Base-by-base conservation (phyloP, 257 asterid species). In the Eucommia ulmoides region DNA sequence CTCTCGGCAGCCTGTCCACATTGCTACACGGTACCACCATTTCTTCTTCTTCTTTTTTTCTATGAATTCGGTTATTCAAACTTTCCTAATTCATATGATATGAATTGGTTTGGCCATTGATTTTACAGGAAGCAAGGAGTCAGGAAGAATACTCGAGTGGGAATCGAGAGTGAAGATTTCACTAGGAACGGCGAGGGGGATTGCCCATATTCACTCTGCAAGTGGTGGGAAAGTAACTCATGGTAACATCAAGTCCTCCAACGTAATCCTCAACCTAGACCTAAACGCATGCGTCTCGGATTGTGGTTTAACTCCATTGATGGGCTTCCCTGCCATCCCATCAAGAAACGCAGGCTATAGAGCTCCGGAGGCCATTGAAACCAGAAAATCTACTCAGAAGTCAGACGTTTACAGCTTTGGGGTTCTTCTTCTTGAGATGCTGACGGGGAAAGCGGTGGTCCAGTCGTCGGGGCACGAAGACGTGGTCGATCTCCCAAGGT, bases 161-260 rank as follows among this genome's bases (percentile, higher is more conserved):
- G 81, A 67, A 54, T 53, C 77, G 3, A 82, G 93, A 64, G 71
- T 82, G 16, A 65, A 67, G 42, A 69, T 79, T 50, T 65, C 72
- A 47, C 59, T 66, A n/a, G 88, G 83, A 62, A 79, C 79, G n/a
- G 83, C 93, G 50, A 71, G 62, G 71, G 93, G 88, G 41, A 53
- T 82, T 29, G 82, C 88, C 22, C 76, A 76, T 45, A 71, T 82
- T 45, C 93, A 79, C 56, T 70, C 83, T 17, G 35, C 60, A 42
- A 52, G 66, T 15, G 61, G 56, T 33, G 72, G 68, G 52, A 73
- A 53, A 53, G 15, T 76, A 50, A 61, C 56, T 48, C 88, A 82
- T 49, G 93, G 93, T 41, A 82, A 79, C 56, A 79, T 82, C 67
- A 82, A 76, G 67, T 74, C 93, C 16, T 74, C 88, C 38, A 82